Evolutionary conservation across 805 yeast species (phyloP), one percentile per base, ranked within the genome.

Genomic region (Yarrowia keelungensis): DNA sequence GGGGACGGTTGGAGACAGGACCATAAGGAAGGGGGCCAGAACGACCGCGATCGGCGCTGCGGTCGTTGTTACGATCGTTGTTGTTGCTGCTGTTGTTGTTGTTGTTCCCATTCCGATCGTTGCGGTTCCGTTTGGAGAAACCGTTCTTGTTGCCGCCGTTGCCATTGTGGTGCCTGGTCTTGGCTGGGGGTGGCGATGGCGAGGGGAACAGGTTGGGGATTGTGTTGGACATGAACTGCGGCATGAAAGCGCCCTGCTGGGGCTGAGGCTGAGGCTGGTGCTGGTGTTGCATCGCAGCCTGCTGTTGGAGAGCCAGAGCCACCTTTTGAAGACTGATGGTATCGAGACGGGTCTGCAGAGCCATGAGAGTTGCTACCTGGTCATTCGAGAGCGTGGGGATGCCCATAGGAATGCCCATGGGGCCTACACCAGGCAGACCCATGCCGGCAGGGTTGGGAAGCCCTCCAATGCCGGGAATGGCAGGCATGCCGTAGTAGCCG

Each of bases 271-370:
- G 65, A 0, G 45, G 51, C 42, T 42, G 53, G 38, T 26, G 50
- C 36, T 54, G 61, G 16, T 59, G 64, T 15, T 58, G 65, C 65
- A 59, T 59, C n/a, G 51, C 65, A 8, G 65, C 65, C 58, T 71
- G 75, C 45, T 72, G 75, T 22, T 74, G 75, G 11, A 75, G 70
- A 10, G 73, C 74, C 16, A 72, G 66, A 8, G 75, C 95, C 15
- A 91, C 90, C 16, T 82, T 85, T 76, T 91, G 91, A 74, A 92
- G 81, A 47, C 92, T 87, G 69, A 79, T 81, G 46, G 95, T 91
- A 77, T 92, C 97, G 72, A 91, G 77, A 72, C 90, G 90, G 78
- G 90, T 97, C 54, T 91, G 72, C 70, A 88, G 81, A 9, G 72
- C 71, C 46, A 74, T 53, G 15, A 74, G 66, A 38, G 69, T 69